Base-by-base conservation (phyloP, 2,329 filamentous ascomycete species). In the Ustulina deusta region DNA sequence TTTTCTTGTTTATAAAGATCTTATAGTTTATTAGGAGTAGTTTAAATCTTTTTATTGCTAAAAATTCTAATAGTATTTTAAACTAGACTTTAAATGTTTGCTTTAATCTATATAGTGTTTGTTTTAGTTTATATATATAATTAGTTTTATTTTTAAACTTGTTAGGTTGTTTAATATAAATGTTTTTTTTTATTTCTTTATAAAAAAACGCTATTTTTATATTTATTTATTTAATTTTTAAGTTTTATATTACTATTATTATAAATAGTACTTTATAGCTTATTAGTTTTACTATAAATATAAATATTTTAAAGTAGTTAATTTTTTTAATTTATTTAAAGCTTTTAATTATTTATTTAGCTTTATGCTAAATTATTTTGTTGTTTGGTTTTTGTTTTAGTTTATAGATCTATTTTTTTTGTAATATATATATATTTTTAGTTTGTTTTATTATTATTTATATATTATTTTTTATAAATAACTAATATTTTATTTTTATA, bases 201-300 rank as follows among this genome's bases (percentile, higher is more conserved):
- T 60, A 60, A 36, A 60, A 49, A 54, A 61, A 61, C 1, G 10
- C 5, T 54, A 3, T 61, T 46, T 61, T 61, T 22, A 61, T 36
- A 25, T 61, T 54, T 44, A 61, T 54, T 61, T 61, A 27, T 46
- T 61, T 61, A 32, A 61, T 61, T 61, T 61, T 61, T 15, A 60
- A 40, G 17, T 60, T 17, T 51, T 60, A 60, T 13, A n/a, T 15
- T 48, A 11, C 17, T 25, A 7, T 11, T 11, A 58, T 22, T 15
- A 10, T 17, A 48, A 58, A 58, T 29, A 60, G 51, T 5, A 60
- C 13, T 51, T 60, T 60, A 60, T 60, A 60, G n/a, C n/a, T 60
- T 60, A 60, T 60, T 38, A 60, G 15, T 27, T 60, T 60, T 17
- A 60, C 17, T 27, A 60, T 38, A 20, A 60, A 60, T 11, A 29